Conservation (phyloP, 1,139 yeast species). For the Kazachstania sp. region DNA sequence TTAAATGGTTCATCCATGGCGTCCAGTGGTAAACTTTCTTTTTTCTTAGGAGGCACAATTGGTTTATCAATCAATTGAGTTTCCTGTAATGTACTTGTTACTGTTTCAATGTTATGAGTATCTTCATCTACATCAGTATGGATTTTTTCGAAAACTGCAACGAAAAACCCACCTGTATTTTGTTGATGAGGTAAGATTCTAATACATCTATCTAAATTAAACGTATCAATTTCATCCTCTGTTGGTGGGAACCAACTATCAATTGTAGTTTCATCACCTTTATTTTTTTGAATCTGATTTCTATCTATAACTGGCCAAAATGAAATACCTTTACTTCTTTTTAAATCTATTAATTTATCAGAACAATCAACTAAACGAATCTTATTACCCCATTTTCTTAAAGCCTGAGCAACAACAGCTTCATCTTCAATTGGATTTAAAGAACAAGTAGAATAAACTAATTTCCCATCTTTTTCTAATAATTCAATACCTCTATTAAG, state of each 20-base stretch:
- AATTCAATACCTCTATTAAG: conserved; percentile 83
- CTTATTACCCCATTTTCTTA: conserved; percentile 67
- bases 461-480: conserved; percentile 81
- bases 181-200: conserved; percentile 97
- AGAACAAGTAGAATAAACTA: conserved; percentile 95
- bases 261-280: conserved; percentile 42
- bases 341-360: conserved; percentile 64
- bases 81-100: conserved; percentile 10
- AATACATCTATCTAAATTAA: conserved; percentile 69
- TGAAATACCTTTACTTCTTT: conserved; percentile 64
- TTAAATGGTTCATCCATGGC: conserved; percentile 91
- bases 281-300: conserved; percentile 48
- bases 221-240: conserved; percentile 55
- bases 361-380: conserved; percentile 63
- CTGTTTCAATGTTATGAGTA: conserved; percentile 14
- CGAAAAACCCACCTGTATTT: conserved; percentile 96
- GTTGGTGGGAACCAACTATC: conserved; percentile 74
- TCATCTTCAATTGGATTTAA: conserved; percentile 93
- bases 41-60: conserved; percentile 30
- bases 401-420: conserved; percentile 89
- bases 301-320: conserved; percentile 83
- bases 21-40: conserved; percentile 75
- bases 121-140: conserved; percentile 37
- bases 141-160: conserved; percentile 78
- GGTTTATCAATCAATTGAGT: background rate